Evolutionary conservation across 768 basidiomycete species (phyloP).

Genomic region (Gymnopilus dilepis): DNA sequence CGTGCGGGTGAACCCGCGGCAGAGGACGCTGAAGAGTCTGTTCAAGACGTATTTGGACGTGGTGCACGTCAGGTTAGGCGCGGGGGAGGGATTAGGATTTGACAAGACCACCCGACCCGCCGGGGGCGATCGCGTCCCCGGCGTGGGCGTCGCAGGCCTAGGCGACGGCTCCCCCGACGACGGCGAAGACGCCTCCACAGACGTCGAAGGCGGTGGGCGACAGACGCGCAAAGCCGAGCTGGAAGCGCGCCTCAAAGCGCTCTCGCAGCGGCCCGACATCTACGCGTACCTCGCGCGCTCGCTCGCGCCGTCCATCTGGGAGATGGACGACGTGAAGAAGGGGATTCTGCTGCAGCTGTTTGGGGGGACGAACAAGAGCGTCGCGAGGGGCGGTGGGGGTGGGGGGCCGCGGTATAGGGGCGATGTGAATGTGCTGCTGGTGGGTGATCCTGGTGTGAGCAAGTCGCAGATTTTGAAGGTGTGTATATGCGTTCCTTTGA

Average conservation of each 20-base stretch:
- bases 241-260: slow-evolving; percentile 75
- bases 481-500: slow-evolving; percentile 23
- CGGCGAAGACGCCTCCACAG: slow-evolving; percentile 31
- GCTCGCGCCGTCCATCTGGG: slow-evolving; percentile 95
- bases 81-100: slow-evolving; percentile 71
- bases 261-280: slow-evolving; percentile 78
- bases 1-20: slow-evolving; percentile 92
- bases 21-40: slow-evolving; percentile 89
- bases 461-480: slow-evolving; percentile 96
- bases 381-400: slow-evolving; percentile 90
- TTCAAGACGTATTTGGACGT: slow-evolving; percentile 99
- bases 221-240: slow-evolving; percentile 67
- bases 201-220: slow-evolving; percentile 40
- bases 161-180: slow-evolving; percentile 64
- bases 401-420: slow-evolving; percentile 97
- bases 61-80: slow-evolving; percentile 85
- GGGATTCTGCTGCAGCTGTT: slow-evolving; percentile 95
- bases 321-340: slow-evolving; percentile 99
- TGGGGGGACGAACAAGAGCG: slow-evolving; percentile 97
- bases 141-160: slow-evolving; percentile 73
- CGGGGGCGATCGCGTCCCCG: slow-evolving; percentile 71
- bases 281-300: slow-evolving; percentile 86
- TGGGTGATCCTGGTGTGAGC: slow-evolving; percentile 96
- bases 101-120: slow-evolving; percentile 79
- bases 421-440: slow-evolving; percentile 96